These are phyloP conservation scores for Oidiodendron maius DNA, from an alignment of 495 filamentous ascomycete genomes.

Conservation along the genomic window DNA sequence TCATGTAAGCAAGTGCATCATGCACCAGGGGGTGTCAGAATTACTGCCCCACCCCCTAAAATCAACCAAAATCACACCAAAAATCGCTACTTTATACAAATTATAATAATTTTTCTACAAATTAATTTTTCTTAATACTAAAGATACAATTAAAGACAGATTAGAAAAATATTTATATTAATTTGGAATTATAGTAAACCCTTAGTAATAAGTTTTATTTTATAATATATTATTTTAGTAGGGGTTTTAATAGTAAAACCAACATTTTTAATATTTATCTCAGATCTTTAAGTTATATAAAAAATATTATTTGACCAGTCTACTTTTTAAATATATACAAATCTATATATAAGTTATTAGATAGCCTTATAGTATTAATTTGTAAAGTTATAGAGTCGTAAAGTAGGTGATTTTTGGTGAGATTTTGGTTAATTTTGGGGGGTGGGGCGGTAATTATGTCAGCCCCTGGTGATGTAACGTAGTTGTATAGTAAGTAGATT, in stretches of 20 bases:
- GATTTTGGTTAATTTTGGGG: background rate
- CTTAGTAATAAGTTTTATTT: background rate
- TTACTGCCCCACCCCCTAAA: constrained; percentile 1
- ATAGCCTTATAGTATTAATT: background rate
- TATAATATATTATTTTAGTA: background rate
- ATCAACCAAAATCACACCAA: background rate
- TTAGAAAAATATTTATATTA: background rate
- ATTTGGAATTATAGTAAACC: background rate
- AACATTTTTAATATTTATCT: background rate
- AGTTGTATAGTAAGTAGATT: too few relatives aligned
- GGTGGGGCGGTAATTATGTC: too few relatives aligned
- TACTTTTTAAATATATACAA: background rate
- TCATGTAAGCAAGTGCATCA: too few relatives aligned
- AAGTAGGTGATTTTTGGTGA: constrained; percentile 6
- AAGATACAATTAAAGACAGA: background rate
- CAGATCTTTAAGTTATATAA: background rate
- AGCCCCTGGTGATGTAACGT: too few relatives aligned
- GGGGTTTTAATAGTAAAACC: too few relatives aligned
- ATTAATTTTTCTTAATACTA: background rate
- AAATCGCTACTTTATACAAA: background rate
- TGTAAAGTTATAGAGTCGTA: background rate
- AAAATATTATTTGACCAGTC: background rate
- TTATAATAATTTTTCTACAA: constrained; percentile 1
- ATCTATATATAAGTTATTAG: background rate
- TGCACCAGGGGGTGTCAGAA: constrained; percentile 8